These are phyloP conservation scores for Fraxinus albicans DNA, from an alignment of 305 asterid species.

Conservation along the genomic window DNA sequence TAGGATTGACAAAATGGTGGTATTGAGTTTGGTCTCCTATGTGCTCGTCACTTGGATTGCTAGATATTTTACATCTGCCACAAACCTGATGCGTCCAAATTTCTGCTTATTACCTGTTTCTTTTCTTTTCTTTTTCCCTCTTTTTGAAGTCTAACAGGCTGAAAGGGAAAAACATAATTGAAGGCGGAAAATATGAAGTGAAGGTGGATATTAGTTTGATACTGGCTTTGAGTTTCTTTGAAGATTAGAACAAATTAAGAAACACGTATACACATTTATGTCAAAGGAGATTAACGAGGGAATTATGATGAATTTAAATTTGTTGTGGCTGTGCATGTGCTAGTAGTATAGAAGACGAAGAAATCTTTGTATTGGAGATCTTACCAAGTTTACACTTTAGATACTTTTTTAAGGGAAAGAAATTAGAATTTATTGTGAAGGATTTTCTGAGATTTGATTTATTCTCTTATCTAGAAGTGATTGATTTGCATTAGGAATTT, in stretches of 20 bases:
- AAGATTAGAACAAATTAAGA: neutral
- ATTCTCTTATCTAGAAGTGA: neutral
- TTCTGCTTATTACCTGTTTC: neutral
- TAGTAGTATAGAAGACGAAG: neutral
- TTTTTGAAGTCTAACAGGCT: neutral
- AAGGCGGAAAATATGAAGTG: neutral
- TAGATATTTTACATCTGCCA: neutral
- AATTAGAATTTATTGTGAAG: neutral
- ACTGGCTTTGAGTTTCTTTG: neutral
- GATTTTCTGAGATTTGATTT: neutral
- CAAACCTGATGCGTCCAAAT: neutral
- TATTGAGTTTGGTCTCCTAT: neutral
- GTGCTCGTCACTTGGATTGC: neutral
- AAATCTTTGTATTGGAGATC: neutral
- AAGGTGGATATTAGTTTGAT: neutral
- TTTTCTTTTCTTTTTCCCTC: neutral
- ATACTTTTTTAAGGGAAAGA: neutral
- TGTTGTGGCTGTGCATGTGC: neutral
- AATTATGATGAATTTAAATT: neutral
- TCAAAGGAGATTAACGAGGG: neutral
- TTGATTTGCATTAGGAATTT: neutral
- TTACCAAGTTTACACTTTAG: neutral
- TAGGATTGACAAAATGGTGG: neutral
- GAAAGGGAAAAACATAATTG: neutral
- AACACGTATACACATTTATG: neutral